Evolutionary conservation across 139 green algal species (phyloP), one percentile per base, ranked within the genome.

Genomic region (Klebsormidium nitens): DNA sequence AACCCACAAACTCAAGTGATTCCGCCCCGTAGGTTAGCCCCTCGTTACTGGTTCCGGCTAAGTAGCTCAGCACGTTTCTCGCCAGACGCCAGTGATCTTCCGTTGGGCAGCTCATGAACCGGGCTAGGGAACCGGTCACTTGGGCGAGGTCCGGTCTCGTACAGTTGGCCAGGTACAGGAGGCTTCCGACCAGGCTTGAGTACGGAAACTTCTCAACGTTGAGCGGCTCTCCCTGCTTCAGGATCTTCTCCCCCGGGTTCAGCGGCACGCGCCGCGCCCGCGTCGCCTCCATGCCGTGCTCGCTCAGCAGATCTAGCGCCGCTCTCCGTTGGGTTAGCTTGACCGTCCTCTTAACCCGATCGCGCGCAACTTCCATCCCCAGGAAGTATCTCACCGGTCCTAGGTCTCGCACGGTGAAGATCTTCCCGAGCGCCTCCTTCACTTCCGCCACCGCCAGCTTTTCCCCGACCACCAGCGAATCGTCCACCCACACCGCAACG

Each of bases 251-350:
- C n/a, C n/a, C n/a, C n/a, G n/a, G n/a, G n/a, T n/a, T n/a, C n/a
- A n/a, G n/a, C n/a, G n/a, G n/a, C n/a, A n/a, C n/a, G n/a, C n/a
- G n/a, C n/a, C n/a, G n/a, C n/a, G n/a, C n/a, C n/a, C n/a, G n/a
- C n/a, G n/a, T n/a, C n/a, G n/a, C n/a, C n/a, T n/a, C n/a, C n/a
- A n/a, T n/a, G n/a, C n/a, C n/a, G n/a, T n/a, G n/a, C n/a, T n/a
- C n/a, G n/a, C n/a, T n/a, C n/a, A n/a, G n/a, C n/a, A n/a, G n/a
- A n/a, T n/a, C n/a, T n/a, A n/a, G n/a, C n/a, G n/a, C n/a, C n/a
- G n/a, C n/a, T n/a, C n/a, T 64, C 48, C 76, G 58, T 46, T 69
- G 36, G 8, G 37, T 69, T 0, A 81, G 31, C 35, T 71, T 81
- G 56, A 85, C 56, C 32, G 63, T 67, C 3, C 64, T 47, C 11